Base-by-base conservation (phyloP, 2,329 filamentous ascomycete species). In the Basipetospora chlamydospora region DNA sequence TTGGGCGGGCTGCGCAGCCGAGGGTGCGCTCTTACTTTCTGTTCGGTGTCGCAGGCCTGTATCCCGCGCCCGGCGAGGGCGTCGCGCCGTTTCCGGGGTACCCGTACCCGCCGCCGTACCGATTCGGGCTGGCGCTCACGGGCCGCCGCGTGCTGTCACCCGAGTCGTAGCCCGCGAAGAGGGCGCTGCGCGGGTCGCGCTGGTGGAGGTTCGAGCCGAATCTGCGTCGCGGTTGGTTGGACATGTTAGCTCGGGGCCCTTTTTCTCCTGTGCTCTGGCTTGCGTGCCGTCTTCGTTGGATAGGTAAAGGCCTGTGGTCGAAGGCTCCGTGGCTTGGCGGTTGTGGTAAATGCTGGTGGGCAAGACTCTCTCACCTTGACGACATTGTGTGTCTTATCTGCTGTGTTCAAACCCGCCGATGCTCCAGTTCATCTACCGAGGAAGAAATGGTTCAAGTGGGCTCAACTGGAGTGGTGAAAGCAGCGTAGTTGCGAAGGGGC, bases 191-290 rank as follows among this genome's bases (percentile, higher is more conserved):
- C 50, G 74, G 69, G 62, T 83, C 67, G 62, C 80, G 70, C 63
- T 85, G 80, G 56, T 84, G 80, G 43, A 84, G 71, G 45, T 68
- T 69, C 33, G 76, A 78, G 48, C 73, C 67, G 56, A 82, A 83
- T 63, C 79, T 81, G 42, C 22, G 22, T n/a, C n/a, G n/a, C n/a
- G n/a, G n/a, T 6, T 3, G 17, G 35, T 37, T 37, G 31, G 35
- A 17, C 18, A 22, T 17, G 15, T 15, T 26, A 20, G 5, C 18
- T 31, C 18, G 17, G 12, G 20, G 13, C n/a, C 26, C 16, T 8
- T 6, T 7, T 29, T 29, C n/a, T n/a, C n/a, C n/a, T n/a, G n/a
- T n/a, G n/a, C n/a, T n/a, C n/a, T n/a, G n/a, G n/a, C n/a, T n/a
- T n/a, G n/a, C n/a, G n/a, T n/a, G n/a, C n/a, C n/a, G n/a, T n/a